Conservation (phyloP, 371 early-diverging fungal genomes). For the Coemansia sp. region DNA sequence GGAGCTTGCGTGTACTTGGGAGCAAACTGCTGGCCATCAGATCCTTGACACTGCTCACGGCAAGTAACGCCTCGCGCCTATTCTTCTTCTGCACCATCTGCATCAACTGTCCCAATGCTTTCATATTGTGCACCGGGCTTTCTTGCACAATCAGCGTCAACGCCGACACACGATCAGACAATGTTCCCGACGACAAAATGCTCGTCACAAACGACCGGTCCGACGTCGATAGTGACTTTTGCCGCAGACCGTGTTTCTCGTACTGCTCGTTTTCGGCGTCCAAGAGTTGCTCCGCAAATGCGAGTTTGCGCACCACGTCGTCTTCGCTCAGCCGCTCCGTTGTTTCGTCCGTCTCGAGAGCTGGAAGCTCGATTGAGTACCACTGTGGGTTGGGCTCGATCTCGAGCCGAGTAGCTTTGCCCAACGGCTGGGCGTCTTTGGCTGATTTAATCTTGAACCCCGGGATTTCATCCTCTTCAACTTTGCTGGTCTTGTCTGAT, state of each 20-base stretch:
- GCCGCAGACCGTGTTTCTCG: constrained; percentile 47
- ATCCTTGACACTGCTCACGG: constrained; percentile 87
- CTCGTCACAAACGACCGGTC: constrained; percentile 85
- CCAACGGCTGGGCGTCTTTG: constrained; percentile 29
- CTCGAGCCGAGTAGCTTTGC: constrained; percentile 27
- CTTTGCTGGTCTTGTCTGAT: background rate
- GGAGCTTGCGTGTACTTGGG: constrained; percentile 81
- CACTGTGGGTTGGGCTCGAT: constrained; percentile 47
- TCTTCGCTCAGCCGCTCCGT: constrained; percentile 24
- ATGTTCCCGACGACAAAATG: constrained; percentile 86
- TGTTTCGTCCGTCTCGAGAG: constrained; percentile 13
- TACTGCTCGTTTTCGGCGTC: constrained; percentile 68
- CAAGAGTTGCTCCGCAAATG: constrained; percentile 65
- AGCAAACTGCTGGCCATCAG: constrained; percentile 75
- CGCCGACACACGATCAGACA: constrained; percentile 90
- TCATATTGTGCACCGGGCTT: constrained; percentile 83
- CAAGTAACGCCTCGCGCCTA: constrained; percentile 81
- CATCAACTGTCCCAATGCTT: constrained; percentile 77
- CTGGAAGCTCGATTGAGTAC: constrained; percentile 29
- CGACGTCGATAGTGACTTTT: constrained; percentile 63
- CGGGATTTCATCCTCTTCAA: constrained; percentile 11
- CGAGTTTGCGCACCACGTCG: constrained; percentile 51
- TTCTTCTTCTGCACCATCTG: constrained; percentile 86
- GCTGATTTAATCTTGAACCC: constrained; percentile 49
- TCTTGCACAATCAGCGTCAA: constrained; percentile 88